These are phyloP conservation scores for Spizellomyces sp. DNA, from an alignment of 192 early-diverging fungal genomes.

Conservation along the genomic window DNA sequence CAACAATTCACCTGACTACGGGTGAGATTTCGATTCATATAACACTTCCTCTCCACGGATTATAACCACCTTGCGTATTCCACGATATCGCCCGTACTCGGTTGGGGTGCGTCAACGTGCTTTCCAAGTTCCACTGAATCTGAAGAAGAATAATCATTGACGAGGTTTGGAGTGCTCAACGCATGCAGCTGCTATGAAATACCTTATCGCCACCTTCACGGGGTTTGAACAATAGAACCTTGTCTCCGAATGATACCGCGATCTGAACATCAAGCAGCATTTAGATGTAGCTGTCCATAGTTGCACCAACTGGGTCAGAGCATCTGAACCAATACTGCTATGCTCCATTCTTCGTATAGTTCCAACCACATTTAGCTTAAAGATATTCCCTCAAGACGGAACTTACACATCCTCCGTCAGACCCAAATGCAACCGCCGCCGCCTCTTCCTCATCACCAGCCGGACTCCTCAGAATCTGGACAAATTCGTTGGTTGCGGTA, in stretches of 20 bases:
- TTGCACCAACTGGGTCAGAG: no score
- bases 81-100: constrained; percentile 13
- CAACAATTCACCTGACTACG: constrained; percentile 2
- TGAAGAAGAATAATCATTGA: no score
- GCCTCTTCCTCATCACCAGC: constrained; percentile 2
- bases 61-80: not conserved
- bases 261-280: constrained; percentile 1
- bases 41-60: no score
- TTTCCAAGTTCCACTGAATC: not conserved
- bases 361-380: no score
- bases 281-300: no score
- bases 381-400: not conserved
- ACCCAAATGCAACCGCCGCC: not conserved
- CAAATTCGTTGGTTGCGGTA: constrained; percentile 4
- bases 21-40: no score
- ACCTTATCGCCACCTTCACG: not conserved
- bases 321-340: no score
- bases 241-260: constrained; percentile 19
- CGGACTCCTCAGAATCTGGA: constrained; percentile 16
- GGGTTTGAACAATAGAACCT: constrained; percentile 15
- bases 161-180: no score
- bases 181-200: not conserved
- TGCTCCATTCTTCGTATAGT: no score
- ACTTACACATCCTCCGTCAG: constrained; percentile 9
- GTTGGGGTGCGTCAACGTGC: constrained; percentile 3